Evolutionary conservation across 495 filamentous ascomycete species (phyloP).

Genomic region (Penicillium lividum): DNA sequence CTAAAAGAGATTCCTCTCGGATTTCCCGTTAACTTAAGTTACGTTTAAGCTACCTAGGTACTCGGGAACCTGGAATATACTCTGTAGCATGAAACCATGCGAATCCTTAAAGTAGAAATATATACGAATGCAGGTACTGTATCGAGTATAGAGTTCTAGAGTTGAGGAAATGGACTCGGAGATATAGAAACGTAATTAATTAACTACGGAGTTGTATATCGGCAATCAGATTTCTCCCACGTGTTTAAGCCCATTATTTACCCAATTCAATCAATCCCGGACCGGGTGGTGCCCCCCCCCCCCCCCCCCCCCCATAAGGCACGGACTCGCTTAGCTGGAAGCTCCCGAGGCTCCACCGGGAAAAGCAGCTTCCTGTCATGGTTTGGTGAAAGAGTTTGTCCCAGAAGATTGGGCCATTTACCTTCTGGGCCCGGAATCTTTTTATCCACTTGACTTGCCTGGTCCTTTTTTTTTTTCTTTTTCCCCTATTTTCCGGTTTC

Average conservation of each 20-base stretch:
- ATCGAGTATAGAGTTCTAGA: too few species aligned
- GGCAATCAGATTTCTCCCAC: background rate
- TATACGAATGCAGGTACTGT: too few species aligned
- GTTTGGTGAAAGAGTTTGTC: slow-evolving; percentile 11
- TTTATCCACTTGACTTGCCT: slow-evolving; percentile 7
- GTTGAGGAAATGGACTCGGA: too few species aligned
- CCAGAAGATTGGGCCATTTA: slow-evolving; percentile 3
- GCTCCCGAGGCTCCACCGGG: slow-evolving; percentile 13
- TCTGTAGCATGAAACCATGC: too few species aligned
- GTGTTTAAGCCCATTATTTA: background rate
- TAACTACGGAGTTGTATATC: background rate
- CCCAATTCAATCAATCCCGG: background rate
- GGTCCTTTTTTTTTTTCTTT: background rate
- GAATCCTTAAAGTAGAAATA: too few species aligned
- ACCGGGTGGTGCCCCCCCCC: background rate
- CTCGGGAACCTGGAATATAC: too few species aligned
- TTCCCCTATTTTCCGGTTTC: background rate
- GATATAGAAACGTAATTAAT: too few species aligned
- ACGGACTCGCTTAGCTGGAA: slow-evolving; percentile 10
- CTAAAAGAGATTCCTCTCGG: background rate
- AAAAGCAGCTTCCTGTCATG: slow-evolving; percentile 21
- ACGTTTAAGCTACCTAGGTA: too few species aligned
- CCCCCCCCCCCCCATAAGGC: background rate
- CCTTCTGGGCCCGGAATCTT: slow-evolving; percentile 8
- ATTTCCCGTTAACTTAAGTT: background rate